Base-by-base conservation (phyloP, 2,329 filamentous ascomycete genomes). In the Ophiostoma tasmaniense region DNA sequence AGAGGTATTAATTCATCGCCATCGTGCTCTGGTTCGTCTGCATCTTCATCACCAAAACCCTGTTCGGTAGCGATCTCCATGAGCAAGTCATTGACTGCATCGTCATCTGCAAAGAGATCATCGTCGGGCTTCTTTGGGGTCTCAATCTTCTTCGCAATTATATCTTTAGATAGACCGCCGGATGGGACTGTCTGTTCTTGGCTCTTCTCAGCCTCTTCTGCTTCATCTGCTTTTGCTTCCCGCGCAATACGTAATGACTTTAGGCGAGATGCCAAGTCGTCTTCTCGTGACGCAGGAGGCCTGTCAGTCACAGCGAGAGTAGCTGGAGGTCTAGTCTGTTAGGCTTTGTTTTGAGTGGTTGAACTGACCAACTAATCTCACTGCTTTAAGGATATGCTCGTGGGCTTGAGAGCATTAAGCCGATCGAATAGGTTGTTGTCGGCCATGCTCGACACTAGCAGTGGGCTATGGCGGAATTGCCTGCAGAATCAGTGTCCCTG, bases 21-120 rank as follows among this genome's bases (percentile, higher is more conserved):
- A 11, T 4, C 50, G 22, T 68, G 66, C 0, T 76, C 59, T 25
- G 17, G 14, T n/a, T 17, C 67, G 0, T 76, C 59, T 25, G 72
- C 73, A 0, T 73, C 72, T 2, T 64, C 67, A 3, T 72, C 69
- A n/a, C 13, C 73, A 66, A 61, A 28, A 2, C 61, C 64, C 64
- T 69, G 71, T 28, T 73, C 73, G 7, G 42, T 69, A 2, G 76
- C 77, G 10, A 83, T 77, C 35, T 81, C 79, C 1, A 77, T 79
- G 2, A 87, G 77, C 11, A 87, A 77, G 70, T 85, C 83, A 68
- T 86, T 80, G 0, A 86, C 76, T 0, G 80, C 83, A 64, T 81
- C 77, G n/a, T 86, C 83, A 71, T 85, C 83, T 2, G 81, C 82
- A 45, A 79, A 76, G 35, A 82, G 74, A 52, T 82, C 80, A 0